A percentile compares a stretch with the other conserved stretches of the same genome.
These are phyloP conservation scores for Achlya hypogyna DNA, from an alignment of 352 stramenopile genomes.

Conservation along the genomic window DNA sequence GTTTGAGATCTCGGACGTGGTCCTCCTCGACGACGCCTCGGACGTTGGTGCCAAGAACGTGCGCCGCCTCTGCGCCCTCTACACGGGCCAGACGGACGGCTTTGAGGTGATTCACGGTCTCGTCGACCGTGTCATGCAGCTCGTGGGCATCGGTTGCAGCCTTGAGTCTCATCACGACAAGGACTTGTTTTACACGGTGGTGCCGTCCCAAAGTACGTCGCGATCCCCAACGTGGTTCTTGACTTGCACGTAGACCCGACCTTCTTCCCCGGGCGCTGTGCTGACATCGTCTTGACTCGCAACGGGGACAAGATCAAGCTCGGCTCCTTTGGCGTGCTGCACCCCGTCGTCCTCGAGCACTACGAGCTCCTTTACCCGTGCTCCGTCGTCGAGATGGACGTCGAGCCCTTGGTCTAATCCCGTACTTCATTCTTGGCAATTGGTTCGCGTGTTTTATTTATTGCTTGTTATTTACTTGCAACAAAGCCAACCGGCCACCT, in stretches of 20 bases:
- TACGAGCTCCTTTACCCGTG: constrained; percentile 97
- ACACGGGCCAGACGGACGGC: constrained; percentile 94
- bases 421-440: not conserved
- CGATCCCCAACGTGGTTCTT: constrained; percentile 21
- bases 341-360: constrained; percentile 96
- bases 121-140: constrained; percentile 97
- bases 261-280: constrained; percentile 96
- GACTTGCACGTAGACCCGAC: constrained; percentile 39
- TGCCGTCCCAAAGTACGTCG: constrained; percentile 11
- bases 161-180: constrained; percentile 57
- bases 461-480: not conserved
- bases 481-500: not conserved
- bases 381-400: constrained; percentile 96
- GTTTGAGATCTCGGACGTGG: constrained; percentile 99
- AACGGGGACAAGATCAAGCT: constrained; percentile 65
- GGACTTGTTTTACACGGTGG: constrained; percentile 45
- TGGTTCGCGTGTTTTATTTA: not conserved
- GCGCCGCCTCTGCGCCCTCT: constrained; percentile 92
- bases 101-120: constrained; percentile 99
- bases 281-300: constrained; percentile 89
- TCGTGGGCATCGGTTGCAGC: constrained; percentile 87
- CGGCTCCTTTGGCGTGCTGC: constrained; percentile 96
- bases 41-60: constrained; percentile 95
- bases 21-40: constrained; percentile 89
- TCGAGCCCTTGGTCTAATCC: constrained; percentile 93